phyloP scores from a whole-genome alignment of 2,329 filamentous ascomycete species.

The Lasiodiplodia theobromae region DNA sequence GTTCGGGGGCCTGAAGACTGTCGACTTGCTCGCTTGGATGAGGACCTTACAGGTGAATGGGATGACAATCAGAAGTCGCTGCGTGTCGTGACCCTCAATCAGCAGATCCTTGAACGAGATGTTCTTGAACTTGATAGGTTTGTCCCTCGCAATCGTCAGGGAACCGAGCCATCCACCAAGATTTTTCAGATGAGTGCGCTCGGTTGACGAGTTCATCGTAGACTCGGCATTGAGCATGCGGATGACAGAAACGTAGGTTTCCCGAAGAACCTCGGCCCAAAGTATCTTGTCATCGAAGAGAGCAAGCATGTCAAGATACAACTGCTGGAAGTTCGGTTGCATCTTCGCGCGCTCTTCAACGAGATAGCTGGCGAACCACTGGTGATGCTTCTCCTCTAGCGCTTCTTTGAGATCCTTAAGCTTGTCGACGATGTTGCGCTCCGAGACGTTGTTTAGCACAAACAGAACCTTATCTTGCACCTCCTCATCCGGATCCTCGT shows the following conservation, averaged over 20 bases:
- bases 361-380: conserved; percentile 95
- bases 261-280: conserved; percentile 88
- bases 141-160: conserved; percentile 89
- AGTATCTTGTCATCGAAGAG: conserved; percentile 80
- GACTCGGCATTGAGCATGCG: conserved; percentile 89
- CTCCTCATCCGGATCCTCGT: conserved; percentile 83
- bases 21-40: conserved; percentile 81
- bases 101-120: conserved; percentile 97
- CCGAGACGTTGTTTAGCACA: conserved; percentile 94
- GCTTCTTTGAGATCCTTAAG: conserved; percentile 80
- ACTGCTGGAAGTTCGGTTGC: conserved; percentile 93
- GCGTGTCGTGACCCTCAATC: conserved; percentile 90
- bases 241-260: conserved; percentile 87
- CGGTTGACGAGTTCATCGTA: conserved; percentile 82
- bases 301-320: conserved; percentile 89
- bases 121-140: conserved; percentile 94
- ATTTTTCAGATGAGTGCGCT: conserved; percentile 90
- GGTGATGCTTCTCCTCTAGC: conserved; percentile 81
- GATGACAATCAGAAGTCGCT: conserved; percentile 89
- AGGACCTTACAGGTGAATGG: conserved; percentile 98
- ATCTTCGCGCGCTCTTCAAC: conserved; percentile 96
- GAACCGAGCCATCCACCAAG: conserved; percentile 93
- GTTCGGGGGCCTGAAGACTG: conserved; percentile 91
- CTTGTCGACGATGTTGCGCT: conserved; percentile 85
- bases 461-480: conserved; percentile 94